phyloP scores from a whole-genome alignment of 257 asterid genomes.

The Nicotiana paniculata region DNA sequence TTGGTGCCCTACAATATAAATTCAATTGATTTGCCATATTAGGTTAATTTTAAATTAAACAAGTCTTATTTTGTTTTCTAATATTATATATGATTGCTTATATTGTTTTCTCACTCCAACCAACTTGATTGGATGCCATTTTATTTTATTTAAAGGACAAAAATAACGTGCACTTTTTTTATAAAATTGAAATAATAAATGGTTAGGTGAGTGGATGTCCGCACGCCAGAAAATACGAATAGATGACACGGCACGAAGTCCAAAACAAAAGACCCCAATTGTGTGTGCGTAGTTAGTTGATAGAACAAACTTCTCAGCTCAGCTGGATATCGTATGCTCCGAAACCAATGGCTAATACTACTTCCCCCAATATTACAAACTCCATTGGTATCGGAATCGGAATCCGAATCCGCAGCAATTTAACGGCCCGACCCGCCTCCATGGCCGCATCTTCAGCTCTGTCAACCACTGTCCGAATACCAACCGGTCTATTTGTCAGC shows the following conservation, averaged over 20 bases:
- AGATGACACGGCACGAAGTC: background rate
- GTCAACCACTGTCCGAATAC: constrained; percentile 7
- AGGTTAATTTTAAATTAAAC: too few species aligned
- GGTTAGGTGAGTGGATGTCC: constrained; percentile 7
- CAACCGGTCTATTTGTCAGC: constrained; percentile 1
- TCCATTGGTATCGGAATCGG: constrained; percentile 2
- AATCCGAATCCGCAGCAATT: constrained; percentile 3
- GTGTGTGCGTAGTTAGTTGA: background rate
- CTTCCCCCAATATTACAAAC: constrained; percentile 7
- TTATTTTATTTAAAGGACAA: background rate
- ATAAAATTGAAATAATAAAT: background rate
- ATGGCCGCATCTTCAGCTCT: background rate
- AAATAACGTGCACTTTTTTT: background rate
- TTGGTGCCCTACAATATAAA: too few species aligned
- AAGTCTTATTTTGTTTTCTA: too few species aligned
- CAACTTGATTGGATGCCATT: background rate
- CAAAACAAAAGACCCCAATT: background rate
- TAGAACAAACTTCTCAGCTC: background rate
- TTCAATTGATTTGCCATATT: too few species aligned
- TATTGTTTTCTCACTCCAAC: too few species aligned
- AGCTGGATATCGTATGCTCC: constrained; percentile 19
- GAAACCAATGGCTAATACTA: constrained; percentile 30
- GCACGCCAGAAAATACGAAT: background rate
- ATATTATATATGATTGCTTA: too few species aligned
- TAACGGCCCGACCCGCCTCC: background rate